Evolutionary conservation across 495 filamentous ascomycete genomes (phyloP), one percentile per base, ranked within the genome.

Genomic region (Entonaema liquescens): DNA sequence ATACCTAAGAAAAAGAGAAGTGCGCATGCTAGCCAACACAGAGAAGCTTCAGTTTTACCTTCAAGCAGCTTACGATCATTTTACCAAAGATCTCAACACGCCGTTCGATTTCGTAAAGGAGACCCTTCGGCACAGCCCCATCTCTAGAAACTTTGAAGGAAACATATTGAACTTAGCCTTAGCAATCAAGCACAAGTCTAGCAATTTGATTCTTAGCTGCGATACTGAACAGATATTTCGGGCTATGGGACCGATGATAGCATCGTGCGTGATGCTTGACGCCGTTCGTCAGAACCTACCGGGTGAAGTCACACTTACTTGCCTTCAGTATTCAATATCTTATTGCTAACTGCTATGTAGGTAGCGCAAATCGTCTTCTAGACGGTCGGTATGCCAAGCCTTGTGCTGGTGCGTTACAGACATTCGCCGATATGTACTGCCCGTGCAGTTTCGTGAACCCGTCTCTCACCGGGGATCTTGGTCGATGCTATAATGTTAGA

Each of bases 91-190:
- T 44, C 78, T 86, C 3, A 79, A 87, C 54, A 75, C 67, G 5
- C 85, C 87, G 0, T 89, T 89, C 62, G 82, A 89, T 68, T 87
- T 89, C 64, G 81, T 87, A 25, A 73, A 83, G 60, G 81, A 79
- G 15, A 80, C 85, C 3, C 77, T 84, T 12, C 75, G 73, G 12
- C 77, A 80, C 28, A 85, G 81, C 49, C 82, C 82, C 2, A 81
- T 84, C 11, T 82, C 84, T 13, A 68, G 74, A 9, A 83, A 84
- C 58, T 86, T 88, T 77, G 82, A 82, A 25, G 85, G 85, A 0
- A 85, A 87, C 65, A 86, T 87, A 35, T 72, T 88, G 9, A 83
- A 83, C 55, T 67, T 89, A 3, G 84, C 82, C 9, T 78, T 85
- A 11, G 74, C 76, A 1, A 79, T 86, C 19, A 83, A 78, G 68